phyloP scores from a whole-genome alignment of 2,329 filamentous ascomycete species.

The Nothomitra cinnamomea region DNA sequence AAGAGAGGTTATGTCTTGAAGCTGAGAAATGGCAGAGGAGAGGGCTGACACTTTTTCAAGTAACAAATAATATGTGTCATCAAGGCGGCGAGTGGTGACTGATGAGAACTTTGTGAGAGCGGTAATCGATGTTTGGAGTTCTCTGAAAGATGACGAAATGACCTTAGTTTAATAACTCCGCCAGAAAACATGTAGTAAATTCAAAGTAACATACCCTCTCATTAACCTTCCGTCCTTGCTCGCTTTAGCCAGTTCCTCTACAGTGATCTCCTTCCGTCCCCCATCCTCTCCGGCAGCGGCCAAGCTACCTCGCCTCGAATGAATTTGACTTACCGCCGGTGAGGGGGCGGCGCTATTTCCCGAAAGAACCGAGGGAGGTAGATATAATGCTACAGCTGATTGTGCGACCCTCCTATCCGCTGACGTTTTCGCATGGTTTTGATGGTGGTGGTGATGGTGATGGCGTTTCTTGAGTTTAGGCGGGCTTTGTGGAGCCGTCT shows the following conservation, averaged over 20 bases:
- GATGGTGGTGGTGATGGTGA: neutral
- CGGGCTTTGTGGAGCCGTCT: neutral
- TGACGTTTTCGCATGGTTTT: neutral
- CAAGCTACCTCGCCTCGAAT: neutral
- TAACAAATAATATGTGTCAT: conserved; percentile 58
- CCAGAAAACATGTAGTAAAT: neutral
- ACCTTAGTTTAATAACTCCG: neutral
- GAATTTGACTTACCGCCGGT: neutral
- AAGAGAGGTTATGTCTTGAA: conserved; percentile 49
- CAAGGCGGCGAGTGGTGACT: conserved; percentile 45
- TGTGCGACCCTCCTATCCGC: neutral
- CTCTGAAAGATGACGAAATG: neutral
- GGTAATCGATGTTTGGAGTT: conserved; percentile 28
- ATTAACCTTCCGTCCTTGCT: neutral
- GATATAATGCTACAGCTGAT: neutral
- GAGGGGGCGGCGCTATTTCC: neutral
- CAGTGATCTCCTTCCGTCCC: neutral
- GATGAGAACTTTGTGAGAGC: conserved; percentile 43
- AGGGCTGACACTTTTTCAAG: conserved; percentile 50
- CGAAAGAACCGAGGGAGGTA: neutral
- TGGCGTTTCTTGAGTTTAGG: neutral
- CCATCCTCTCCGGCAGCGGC: neutral
- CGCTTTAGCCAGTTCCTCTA: neutral
- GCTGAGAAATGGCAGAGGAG: conserved; percentile 43
- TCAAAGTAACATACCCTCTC: neutral